These are phyloP conservation scores for Boletus eberwhitei DNA, from an alignment of 768 basidiomycete species.

Conservation along the genomic window DNA sequence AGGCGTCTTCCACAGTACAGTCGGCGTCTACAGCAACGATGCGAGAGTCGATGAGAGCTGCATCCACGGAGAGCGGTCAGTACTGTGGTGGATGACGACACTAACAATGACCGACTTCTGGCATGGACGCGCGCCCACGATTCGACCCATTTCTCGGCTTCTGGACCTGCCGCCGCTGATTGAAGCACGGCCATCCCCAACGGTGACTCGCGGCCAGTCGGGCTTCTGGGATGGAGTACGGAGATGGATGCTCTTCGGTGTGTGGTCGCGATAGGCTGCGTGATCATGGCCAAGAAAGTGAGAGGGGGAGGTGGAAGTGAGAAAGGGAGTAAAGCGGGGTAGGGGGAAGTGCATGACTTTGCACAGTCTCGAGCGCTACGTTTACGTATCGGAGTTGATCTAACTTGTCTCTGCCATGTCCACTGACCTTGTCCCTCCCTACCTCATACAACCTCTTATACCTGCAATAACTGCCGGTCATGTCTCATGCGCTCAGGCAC, in stretches of 20 bases:
- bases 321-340: constrained; percentile 5
- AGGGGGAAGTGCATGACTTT: constrained; percentile 18
- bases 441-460: constrained; percentile 50
- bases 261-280: constrained; percentile 16
- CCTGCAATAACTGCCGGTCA: constrained; percentile 29
- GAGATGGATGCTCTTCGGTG: constrained; percentile 22
- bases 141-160: constrained; percentile 52
- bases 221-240: constrained; percentile 8
- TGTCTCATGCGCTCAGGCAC: constrained; percentile 50
- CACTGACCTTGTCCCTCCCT: constrained; percentile 52
- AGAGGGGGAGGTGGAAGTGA: neutral
- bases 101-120: constrained; percentile 43
- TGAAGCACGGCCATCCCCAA: constrained; percentile 3
- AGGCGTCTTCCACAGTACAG: constrained; percentile 77
- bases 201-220: constrained; percentile 19
- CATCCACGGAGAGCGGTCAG: neutral
- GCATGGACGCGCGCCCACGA: constrained; percentile 56
- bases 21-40: constrained; percentile 68
- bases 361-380: neutral
- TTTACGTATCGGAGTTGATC: constrained; percentile 17
- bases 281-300: neutral
- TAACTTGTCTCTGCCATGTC: constrained; percentile 14
- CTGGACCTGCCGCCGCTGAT: constrained; percentile 21
- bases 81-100: neutral
- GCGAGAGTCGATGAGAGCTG: constrained; percentile 69